Conservation (phyloP, 2,329 filamentous ascomycete species). For the Xylariaceae sp. region DNA sequence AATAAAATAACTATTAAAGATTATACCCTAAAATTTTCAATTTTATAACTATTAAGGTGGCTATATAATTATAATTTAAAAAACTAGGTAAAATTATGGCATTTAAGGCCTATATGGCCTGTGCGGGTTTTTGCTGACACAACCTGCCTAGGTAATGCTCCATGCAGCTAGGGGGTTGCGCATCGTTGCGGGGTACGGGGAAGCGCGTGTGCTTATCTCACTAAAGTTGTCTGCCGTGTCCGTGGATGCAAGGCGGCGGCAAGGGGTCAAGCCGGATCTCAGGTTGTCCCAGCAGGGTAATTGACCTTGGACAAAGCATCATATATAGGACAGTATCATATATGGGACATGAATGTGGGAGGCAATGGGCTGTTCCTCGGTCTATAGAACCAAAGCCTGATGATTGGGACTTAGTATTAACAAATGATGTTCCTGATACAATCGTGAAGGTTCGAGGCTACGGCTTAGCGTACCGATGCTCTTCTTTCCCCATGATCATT, state of each 20-base stretch:
- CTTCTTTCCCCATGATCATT: not conserved
- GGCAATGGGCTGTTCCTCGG: slow-evolving; percentile 6
- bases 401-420: not conserved
- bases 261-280: slow-evolving; percentile 6
- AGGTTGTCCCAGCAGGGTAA: slow-evolving; percentile 11
- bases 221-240: slow-evolving; percentile 6
- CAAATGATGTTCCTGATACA: not conserved
- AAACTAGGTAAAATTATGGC: no score
- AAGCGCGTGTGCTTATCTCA: not conserved
- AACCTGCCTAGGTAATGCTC: not conserved
- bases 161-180: not conserved
- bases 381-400: slow-evolving; percentile 1
- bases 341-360: slow-evolving; percentile 13
- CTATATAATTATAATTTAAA: no score
- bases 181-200: not conserved
- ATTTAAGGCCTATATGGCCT: no score
- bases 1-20: no score
- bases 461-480: not conserved
- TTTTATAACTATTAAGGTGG: no score
- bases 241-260: slow-evolving; percentile 3
- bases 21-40: no score
- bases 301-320: slow-evolving; percentile 6
- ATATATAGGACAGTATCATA: not conserved
- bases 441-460: not conserved
- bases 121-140: not conserved